A percentile compares a stretch with the other conserved stretches of the same genome.
These are phyloP conservation scores for Kwoniella sp. DNA, from an alignment of 768 basidiomycete genomes.

Conservation along the genomic window DNA sequence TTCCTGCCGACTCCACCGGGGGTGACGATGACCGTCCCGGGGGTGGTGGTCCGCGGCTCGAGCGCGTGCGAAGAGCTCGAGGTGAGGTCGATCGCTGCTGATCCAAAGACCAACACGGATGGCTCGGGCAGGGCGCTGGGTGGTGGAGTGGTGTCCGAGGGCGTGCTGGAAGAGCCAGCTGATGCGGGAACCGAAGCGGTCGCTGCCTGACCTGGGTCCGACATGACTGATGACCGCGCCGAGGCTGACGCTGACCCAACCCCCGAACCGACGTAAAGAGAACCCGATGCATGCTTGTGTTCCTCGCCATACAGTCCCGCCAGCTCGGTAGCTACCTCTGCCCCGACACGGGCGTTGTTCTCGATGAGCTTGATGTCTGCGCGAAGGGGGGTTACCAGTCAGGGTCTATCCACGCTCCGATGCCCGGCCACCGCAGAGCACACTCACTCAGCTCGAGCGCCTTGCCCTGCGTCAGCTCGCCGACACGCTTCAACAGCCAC, in stretches of 20 bases:
- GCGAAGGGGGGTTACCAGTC: background rate
- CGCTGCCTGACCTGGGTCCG: background rate
- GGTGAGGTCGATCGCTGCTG: constrained; percentile 84
- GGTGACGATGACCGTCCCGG: constrained; percentile 67
- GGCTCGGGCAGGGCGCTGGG: constrained; percentile 18
- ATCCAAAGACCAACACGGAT: constrained; percentile 68
- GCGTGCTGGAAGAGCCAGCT: background rate
- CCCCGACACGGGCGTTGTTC: constrained; percentile 80
- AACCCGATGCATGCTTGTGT: constrained; percentile 31
- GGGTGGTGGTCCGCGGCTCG: constrained; percentile 67
- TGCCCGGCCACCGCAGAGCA: background rate
- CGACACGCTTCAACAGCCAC: constrained; percentile 80
- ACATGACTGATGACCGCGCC: background rate
- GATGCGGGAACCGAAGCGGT: constrained; percentile 1
- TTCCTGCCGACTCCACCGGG: constrained; percentile 94
- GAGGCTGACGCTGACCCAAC: background rate
- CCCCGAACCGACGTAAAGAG: constrained; percentile 8
- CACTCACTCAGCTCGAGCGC: constrained; percentile 68
- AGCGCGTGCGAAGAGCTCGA: constrained; percentile 46
- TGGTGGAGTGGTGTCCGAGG: background rate
- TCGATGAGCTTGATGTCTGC: constrained; percentile 79
- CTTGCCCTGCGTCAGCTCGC: constrained; percentile 69
- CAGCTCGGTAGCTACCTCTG: constrained; percentile 53
- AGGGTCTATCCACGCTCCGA: background rate
- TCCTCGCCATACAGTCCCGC: constrained; percentile 61